These are phyloP conservation scores for Jacaranda copaia DNA, from an alignment of 257 asterid genomes.

Conservation along the genomic window DNA sequence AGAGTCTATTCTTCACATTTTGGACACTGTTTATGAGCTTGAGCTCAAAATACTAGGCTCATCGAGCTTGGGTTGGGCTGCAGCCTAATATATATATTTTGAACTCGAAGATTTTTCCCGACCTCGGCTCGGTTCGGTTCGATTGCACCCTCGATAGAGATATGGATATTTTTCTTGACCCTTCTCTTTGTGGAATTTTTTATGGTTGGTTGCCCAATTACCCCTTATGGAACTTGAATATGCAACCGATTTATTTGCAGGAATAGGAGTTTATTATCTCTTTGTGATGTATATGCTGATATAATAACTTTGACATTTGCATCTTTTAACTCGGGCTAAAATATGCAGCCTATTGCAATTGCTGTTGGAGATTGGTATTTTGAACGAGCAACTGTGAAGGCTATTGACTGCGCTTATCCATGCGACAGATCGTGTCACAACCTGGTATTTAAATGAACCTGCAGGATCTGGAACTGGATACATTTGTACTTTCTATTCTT, in stretches of 20 bases:
- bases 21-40: too few species aligned
- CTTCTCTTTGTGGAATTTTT: not conserved
- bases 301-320: too few species aligned
- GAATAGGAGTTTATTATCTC: not conserved
- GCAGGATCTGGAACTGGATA: not conserved
- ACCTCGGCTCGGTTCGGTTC: too few species aligned
- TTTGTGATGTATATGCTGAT: not conserved
- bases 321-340: not conserved
- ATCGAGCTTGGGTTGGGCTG: too few species aligned
- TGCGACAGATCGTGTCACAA: conserved; percentile 92
- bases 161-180: not conserved
- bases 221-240: too few species aligned
- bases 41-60: too few species aligned
- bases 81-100: too few species aligned
- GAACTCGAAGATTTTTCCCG: too few species aligned
- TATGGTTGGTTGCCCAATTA: too few species aligned
- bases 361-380: conserved; percentile 97
- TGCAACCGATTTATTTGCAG: not conserved
- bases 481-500: not conserved
- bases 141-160: not conserved
- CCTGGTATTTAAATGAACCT: conserved; percentile 70
- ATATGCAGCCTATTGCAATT: conserved; percentile 73
- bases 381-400: conserved; percentile 58
- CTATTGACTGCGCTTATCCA: conserved; percentile 92
- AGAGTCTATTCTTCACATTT: too few species aligned